Evolutionary conservation across 495 filamentous ascomycete species (phyloP), one percentile per base, ranked within the genome.

Genomic region (Podospora sp.): DNA sequence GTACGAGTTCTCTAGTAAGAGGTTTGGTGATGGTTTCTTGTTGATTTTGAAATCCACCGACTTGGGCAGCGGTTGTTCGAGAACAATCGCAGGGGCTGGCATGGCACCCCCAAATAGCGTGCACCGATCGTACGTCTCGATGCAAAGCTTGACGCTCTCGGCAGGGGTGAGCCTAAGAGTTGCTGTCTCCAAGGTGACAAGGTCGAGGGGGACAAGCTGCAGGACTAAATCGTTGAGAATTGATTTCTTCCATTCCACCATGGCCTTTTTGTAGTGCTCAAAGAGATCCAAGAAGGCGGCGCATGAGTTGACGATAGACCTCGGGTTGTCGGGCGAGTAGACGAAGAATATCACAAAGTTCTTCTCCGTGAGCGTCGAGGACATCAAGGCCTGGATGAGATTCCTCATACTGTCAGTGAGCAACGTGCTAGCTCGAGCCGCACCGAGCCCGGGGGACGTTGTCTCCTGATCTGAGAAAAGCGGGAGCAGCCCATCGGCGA

Each of bases 101-200:
- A 78, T 80, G 26, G 76, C 74, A 51, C 80, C 79, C 16, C 74
- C 78, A 49, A 84, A 83, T 55, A 87, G 79, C 29, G 85, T 87
- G 75, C 93, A 97, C 25, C 95, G 88, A 69, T 93, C 90, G 73
- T 97, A 98, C 14, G 95, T 87, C 74, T 98, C 93, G 24, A 93
- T 78, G 21, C 92, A 92, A 1, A 98, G 77, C 63, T 81, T 87
- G 49, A 83, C 74, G 69, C 90, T 91, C 2, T 91, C 87, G 2
- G 78, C 72, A n/a, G 90, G 87, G 2, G 87, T 81, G 25, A 89
- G 86, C n/a, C 91, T 81, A 14, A 89, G 85, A 35, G 96, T 77
- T 1, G 84, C 85, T 2, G 87, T 83, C 24, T 85, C 79, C 1
- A 90, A 91, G 8, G 87, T 84, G 59, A 99, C 75, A 61, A 91